These are phyloP conservation scores for Tuber melanosporum DNA, from an alignment of 495 filamentous ascomycete species.

Conservation along the genomic window DNA sequence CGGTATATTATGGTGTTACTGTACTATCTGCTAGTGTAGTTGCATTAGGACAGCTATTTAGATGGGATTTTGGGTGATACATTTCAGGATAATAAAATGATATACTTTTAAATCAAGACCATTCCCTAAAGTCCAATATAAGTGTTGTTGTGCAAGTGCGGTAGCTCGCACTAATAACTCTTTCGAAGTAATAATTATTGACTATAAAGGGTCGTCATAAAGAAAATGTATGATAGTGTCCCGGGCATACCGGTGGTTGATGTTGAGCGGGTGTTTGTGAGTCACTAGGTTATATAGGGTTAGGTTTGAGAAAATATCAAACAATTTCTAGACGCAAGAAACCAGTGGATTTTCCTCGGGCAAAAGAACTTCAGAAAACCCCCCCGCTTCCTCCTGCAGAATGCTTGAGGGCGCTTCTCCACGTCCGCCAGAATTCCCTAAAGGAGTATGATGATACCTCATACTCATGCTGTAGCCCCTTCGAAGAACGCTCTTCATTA, in stretches of 20 bases:
- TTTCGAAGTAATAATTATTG: neutral
- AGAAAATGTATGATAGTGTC: neutral
- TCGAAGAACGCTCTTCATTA: constrained; percentile 36
- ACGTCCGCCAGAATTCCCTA: constrained; percentile 12
- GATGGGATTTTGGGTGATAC: neutral
- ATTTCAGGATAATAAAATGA: neutral
- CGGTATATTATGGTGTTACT: neutral
- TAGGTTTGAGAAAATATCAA: neutral
- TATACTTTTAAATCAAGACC: neutral
- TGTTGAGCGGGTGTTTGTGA: neutral
- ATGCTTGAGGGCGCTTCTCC: constrained; percentile 23
- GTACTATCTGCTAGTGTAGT: neutral
- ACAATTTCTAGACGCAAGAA: neutral
- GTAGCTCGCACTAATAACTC: neutral
- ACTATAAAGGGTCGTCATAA: neutral
- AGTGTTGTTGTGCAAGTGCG: neutral
- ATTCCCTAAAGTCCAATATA: neutral
- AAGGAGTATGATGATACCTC: constrained; percentile 32
- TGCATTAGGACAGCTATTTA: neutral
- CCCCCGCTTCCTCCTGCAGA: constrained; percentile 15
- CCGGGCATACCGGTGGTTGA: neutral
- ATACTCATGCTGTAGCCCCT: constrained; percentile 31
- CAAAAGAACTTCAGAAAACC: constrained; percentile 13
- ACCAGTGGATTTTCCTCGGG: neutral
- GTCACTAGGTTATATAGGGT: neutral